These are phyloP conservation scores for Eleusine coracana DNA, from an alignment of 176 grass and related monocot species.

Conservation along the genomic window DNA sequence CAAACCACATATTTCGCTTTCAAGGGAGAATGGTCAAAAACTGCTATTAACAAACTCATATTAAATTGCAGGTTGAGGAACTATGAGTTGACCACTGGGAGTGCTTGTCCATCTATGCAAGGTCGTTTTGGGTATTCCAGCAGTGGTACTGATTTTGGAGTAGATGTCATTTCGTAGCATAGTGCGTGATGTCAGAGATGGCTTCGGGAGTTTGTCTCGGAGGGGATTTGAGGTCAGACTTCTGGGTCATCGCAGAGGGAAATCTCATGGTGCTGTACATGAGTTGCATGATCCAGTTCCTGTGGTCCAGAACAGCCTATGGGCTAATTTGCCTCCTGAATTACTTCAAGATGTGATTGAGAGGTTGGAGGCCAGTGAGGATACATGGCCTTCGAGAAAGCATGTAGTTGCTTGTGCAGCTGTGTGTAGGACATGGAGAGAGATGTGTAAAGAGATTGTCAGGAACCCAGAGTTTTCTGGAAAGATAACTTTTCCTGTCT, in stretches of 20 bases:
- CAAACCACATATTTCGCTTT: neutral
- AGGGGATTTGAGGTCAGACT: constrained; percentile 59
- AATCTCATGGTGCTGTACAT: constrained; percentile 72
- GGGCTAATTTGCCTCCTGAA: constrained; percentile 71
- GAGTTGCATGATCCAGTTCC: constrained; percentile 56
- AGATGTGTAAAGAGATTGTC: constrained; percentile 75
- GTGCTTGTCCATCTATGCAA: constrained; percentile 15
- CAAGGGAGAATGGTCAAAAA: neutral
- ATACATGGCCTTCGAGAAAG: constrained; percentile 64
- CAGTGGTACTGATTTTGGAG: neutral
- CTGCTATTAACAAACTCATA: constrained; percentile 23
- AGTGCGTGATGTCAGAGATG: constrained; percentile 60
- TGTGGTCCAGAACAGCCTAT: constrained; percentile 57
- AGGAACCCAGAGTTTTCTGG: constrained; percentile 58
- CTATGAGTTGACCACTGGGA: neutral
- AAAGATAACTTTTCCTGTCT: constrained; percentile 72
- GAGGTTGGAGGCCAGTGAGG: constrained; percentile 70
- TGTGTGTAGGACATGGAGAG: constrained; percentile 79
- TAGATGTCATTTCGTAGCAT: constrained; percentile 77
- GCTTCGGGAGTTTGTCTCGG: constrained; percentile 64
- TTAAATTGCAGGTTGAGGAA: constrained; percentile 25
- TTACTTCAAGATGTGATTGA: constrained; percentile 71
- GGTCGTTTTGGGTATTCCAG: neutral
- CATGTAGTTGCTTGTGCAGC: constrained; percentile 68
- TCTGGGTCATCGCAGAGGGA: constrained; percentile 46